These are phyloP conservation scores for Neltuma alba DNA, from an alignment of 306 rosid genomes.

Conservation along the genomic window DNA sequence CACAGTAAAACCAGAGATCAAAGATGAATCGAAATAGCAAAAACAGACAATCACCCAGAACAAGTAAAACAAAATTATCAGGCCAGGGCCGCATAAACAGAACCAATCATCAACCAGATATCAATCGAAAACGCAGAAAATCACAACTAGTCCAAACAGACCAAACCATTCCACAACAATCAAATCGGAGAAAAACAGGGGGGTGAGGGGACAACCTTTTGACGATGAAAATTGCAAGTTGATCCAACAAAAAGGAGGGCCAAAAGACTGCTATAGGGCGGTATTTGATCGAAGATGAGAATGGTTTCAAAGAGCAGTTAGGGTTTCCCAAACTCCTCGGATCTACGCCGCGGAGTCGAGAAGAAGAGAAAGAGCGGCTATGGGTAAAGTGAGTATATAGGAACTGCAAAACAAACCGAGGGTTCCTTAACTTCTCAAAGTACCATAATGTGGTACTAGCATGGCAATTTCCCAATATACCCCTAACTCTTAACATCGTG, in stretches of 20 bases:
- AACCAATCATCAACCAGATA: not conserved
- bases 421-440: slow-evolving; percentile 12
- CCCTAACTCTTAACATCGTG: not conserved
- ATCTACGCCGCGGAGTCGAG: slow-evolving; percentile 75
- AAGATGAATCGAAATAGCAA: not conserved
- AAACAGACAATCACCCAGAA: not conserved
- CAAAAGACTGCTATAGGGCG: not conserved
- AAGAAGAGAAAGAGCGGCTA: not conserved
- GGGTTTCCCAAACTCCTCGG: slow-evolving; percentile 83
- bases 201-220: slow-evolving; percentile 17
- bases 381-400: not conserved
- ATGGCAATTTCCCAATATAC: slow-evolving; percentile 31
- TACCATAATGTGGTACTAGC: not conserved
- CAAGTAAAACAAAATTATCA: not conserved
- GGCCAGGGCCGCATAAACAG: not conserved
- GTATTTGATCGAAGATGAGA: not conserved
- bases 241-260: slow-evolving; percentile 9
- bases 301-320: slow-evolving; percentile 11
- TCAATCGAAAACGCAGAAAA: not conserved
- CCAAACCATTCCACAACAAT: not conserved
- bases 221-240: slow-evolving; percentile 6
- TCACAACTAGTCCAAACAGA: not conserved
- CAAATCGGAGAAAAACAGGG: not conserved
- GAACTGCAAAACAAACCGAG: not conserved
- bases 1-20: not conserved